Evolutionary conservation across 1,284 basidiomycete genomes (phyloP), one percentile per base, ranked within the genome.

Genomic region (Ustilago crameri): DNA sequence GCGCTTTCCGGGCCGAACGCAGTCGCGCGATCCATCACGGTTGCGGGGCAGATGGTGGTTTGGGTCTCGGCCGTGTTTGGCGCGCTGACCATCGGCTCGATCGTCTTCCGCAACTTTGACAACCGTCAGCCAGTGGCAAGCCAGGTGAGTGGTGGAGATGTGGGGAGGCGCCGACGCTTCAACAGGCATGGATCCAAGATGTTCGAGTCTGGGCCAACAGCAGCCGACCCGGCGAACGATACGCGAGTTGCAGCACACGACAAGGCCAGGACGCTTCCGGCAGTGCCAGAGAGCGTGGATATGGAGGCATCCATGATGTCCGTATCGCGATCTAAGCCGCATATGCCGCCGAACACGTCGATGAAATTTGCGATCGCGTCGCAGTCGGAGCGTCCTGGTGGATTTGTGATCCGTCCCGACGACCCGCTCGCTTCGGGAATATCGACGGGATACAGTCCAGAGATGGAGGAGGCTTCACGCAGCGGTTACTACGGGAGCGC

Each of bases 201-300:
- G 32, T 2, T 24, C 4, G 49, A 52, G 5, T 56, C 57, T 14
- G 48, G 49, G 18, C 43, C 45, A 5, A 37, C 9, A 40, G 51
- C 41, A 7, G 52, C 40, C 3, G 46, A 56, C 44, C 45, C 47
- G 37, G 34, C 15, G 5, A 35, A 30, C 5, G 20, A 14, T 18
- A 24, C 23, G 18, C 40, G 34, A 12, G 35, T 5, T 2, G 48
- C 18, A 2, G 40, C 20, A 23, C 55, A 64, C 8, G 60, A 63
- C 1, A 68, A 61, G 50, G 56, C 74, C 3, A 18, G 76, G 17
- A 75, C 71, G 15, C 48, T 78, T 23, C 76, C 76, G 12, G 71
- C 76, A 3, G 76, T 78, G n/a, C 76, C 76, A 2, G 76, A 78
- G 51, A 76, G 74, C 23, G 75, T 76, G 2, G 62, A 63, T 27